Evolutionary conservation across 1,284 basidiomycete genomes (phyloP), one percentile per base, ranked within the genome.

Genomic region (Rhodotorula mucilaginosa): DNA sequence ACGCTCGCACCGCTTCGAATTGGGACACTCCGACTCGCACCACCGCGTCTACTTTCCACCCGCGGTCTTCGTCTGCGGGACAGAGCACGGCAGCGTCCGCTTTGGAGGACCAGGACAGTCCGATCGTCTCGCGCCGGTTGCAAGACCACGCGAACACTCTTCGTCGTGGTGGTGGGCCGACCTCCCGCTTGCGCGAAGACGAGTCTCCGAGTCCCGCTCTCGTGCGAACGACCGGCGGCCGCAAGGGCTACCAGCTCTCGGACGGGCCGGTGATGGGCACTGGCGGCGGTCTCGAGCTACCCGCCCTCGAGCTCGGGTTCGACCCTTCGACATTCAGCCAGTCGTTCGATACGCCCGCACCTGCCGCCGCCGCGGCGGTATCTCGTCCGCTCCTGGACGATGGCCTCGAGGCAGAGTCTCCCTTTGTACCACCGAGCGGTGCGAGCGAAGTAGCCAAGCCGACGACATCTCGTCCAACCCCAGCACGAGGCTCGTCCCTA

Each of bases 201-300:
- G 47, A 26, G 6, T 47, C 46, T 23, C 54, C 29, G 23, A 10
- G 10, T 18, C 16, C 58, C 7, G 16, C 48, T 8, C 54, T 23
- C 1, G 44, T 58, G 3, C 8, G 65, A 2, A 47, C 64, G 5
- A 16, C 62, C 2, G 46, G n/a, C 13, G 44, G 49, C 1, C 68
- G 68, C 1, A 56, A 67, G 19, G 72, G 74, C 0, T 75, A 69
- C 68, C 48, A 62, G 2, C 56, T 75, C 21, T 60, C 69, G 1
- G 74, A 75, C 29, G 65, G 62, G n/a, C 72, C 74, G 0, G 47
- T 64, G 39, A 44, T 44, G 8, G 39, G 8, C 39, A 44, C 10
- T 2, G 39, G 39, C 4, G 56, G 26, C 23, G 18, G n/a, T 13
- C 19, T 31, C 18, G 48, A 60, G 23, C 51, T 31, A 1, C 44